Evolutionary conservation across 805 yeast species (phyloP).

Genomic region (Lipomyces orientalis): DNA sequence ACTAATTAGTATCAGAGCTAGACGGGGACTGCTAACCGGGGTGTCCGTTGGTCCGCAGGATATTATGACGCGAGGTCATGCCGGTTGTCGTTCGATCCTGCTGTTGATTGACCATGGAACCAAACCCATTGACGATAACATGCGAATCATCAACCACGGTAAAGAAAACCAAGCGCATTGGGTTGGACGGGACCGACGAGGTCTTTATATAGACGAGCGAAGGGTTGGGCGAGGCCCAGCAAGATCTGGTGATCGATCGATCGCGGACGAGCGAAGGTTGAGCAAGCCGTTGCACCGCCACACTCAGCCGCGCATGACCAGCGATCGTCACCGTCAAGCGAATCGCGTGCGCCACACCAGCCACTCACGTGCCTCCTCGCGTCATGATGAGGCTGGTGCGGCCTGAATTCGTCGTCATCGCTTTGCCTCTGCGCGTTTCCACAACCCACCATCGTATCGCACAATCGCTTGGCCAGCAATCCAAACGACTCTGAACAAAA

Average conservation of each 20-base stretch:
- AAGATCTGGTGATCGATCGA: background rate
- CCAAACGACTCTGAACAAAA: background rate
- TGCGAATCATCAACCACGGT: background rate
- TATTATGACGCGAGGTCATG: background rate
- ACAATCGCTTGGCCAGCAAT: too few relatives aligned
- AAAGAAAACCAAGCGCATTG: background rate
- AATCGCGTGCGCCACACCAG: background rate
- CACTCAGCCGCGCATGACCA: background rate
- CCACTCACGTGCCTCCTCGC: too few relatives aligned
- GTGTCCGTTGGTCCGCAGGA: background rate
- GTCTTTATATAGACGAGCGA: background rate
- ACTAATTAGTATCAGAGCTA: background rate
- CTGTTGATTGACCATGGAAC: background rate
- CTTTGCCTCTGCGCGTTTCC: too few relatives aligned
- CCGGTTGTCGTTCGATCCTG: background rate
- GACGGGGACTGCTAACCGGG: conserved; percentile 1
- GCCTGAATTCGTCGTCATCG: too few relatives aligned
- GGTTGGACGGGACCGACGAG: background rate
- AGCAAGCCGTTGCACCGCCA: background rate
- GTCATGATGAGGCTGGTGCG: background rate
- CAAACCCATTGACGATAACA: background rate
- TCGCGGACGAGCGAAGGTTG: background rate
- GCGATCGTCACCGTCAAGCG: background rate
- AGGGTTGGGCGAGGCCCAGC: background rate
- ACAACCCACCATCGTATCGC: too few relatives aligned